A percentile compares a stretch with the other conserved stretches of the same genome.
Evolutionary conservation across 164 flowering plant species (phyloP).

Genomic region (Chimonanthus salicifolius): DNA sequence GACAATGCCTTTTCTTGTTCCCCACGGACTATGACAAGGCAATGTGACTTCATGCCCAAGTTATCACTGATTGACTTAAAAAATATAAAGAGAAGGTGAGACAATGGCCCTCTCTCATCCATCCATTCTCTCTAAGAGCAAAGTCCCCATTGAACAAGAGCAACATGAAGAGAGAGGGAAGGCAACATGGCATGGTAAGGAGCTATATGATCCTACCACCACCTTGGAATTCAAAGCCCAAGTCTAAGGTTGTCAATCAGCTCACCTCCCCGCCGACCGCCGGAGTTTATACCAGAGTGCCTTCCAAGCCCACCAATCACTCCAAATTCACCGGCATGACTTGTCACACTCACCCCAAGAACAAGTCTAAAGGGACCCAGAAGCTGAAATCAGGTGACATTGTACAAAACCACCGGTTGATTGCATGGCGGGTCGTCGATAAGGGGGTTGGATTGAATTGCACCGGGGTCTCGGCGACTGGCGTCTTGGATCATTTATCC

Average conservation of each 20-base stretch:
- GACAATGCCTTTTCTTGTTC: no score
- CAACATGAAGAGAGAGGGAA: slow-evolving; percentile 69
- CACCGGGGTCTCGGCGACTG: slow-evolving; percentile 35
- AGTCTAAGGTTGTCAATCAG: neutral
- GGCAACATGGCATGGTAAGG: slow-evolving; percentile 61
- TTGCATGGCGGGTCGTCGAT: slow-evolving; percentile 4
- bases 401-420: slow-evolving; percentile 13
- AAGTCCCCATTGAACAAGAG: neutral
- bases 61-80: no score
- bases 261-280: slow-evolving; percentile 1
- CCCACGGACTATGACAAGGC: no score
- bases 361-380: slow-evolving; percentile 50
- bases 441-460: slow-evolving; percentile 11
- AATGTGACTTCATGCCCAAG: neutral
- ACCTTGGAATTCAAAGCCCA: neutral
- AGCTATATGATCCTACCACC: neutral
- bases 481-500: slow-evolving; percentile 25
- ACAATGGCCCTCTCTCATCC: neutral
- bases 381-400: slow-evolving; percentile 30
- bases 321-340: slow-evolving; percentile 63
- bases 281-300: slow-evolving; percentile 19
- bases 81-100: neutral
- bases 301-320: slow-evolving; percentile 73
- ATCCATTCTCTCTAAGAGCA: neutral
- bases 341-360: slow-evolving; percentile 43